A percentile compares a stretch with the other conserved stretches of the same genome.
These are phyloP conservation scores for Hyaloscypha hepaticicola DNA, from an alignment of 495 filamentous ascomycete species.

Conservation along the genomic window DNA sequence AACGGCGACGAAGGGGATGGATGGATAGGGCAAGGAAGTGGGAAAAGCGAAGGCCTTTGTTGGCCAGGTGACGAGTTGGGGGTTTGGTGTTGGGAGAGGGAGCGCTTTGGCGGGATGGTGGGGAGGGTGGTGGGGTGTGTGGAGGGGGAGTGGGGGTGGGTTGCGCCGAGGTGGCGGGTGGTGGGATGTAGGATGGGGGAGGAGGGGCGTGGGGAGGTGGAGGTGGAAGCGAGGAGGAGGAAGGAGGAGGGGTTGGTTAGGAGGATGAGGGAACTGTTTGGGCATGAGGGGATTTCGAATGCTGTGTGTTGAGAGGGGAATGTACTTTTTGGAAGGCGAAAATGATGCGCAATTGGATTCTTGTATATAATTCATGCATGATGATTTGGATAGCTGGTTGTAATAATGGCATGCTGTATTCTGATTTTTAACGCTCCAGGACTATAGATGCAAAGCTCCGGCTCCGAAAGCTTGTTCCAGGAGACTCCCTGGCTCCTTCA, in stretches of 20 bases:
- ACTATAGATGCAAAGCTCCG: background rate
- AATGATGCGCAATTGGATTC: background rate
- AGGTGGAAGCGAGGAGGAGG: background rate
- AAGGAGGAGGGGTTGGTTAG: background rate
- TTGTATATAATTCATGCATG: background rate
- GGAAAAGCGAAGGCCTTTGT: constrained; percentile 33
- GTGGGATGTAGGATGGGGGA: background rate
- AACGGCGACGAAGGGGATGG: constrained; percentile 28
- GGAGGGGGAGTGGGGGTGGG: constrained; percentile 21
- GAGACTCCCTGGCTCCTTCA: background rate
- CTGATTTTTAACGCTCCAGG: background rate
- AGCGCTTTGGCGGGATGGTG: constrained; percentile 7
- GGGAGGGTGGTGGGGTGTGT: constrained; percentile 4
- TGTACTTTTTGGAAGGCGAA: background rate
- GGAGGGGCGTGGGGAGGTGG: background rate
- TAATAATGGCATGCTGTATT: background rate
- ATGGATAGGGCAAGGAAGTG: background rate
- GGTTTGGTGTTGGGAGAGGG: background rate
- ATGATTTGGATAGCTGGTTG: background rate
- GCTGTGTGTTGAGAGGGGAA: background rate
- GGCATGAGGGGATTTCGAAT: background rate
- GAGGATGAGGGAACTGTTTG: background rate
- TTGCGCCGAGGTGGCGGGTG: constrained; percentile 13
- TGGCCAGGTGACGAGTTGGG: constrained; percentile 29
- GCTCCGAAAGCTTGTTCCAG: background rate